Evolutionary conservation across 2,329 filamentous ascomycete species (phyloP), one percentile per base, ranked within the genome.

Genomic region (Coleophoma cylindrospora): DNA sequence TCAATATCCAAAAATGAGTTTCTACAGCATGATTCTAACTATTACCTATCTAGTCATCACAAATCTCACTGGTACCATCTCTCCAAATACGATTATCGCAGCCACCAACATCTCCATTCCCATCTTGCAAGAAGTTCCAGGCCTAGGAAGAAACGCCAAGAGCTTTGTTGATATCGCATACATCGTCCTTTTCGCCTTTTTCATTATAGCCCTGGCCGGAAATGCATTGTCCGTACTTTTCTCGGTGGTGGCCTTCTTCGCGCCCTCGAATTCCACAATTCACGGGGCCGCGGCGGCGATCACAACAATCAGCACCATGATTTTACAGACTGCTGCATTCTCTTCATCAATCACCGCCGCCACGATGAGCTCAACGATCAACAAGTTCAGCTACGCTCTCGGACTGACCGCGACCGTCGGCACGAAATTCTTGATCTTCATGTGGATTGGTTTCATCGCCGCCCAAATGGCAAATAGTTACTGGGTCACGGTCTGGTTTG

Each of bases 401-500:
- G 50, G 50, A 11, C 9, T 51, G 15, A 48, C 22, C 13, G 50
- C 50, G 17, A 27, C 45, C 1, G 32, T 34, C 14, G 50, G 50
- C 33, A 41, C 40, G 36, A 51, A 51, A n/a, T 51, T 48, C 41
- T 40, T 51, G 27, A 41, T 32, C 41, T 38, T 51, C 22, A 51
- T 51, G n/a, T 51, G 50, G 50, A 22, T 27, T 19, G 50, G 43
- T 3, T 51, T 45, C 32, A 51, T 51, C 11, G 14, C 50, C 12
- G 50, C 50, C 5, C 50, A 51, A 32, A 33, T 48, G 22, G 46
- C 50, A 27, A 51, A 51, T n/a, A 32, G 40, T 12, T 51, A 51
- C 27, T 51, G 50, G 50, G 14, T 48, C 13, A 34, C 22, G 5
- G 32, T 34, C 3, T 51, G 50, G 50, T 51, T 51, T 36, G 46